Percentiles rank a stretch among this genome's conserved stretches.
Evolutionary conservation across 2,329 filamentous ascomycete genomes (phyloP).

Genomic region (Ophiostoma quercus): DNA sequence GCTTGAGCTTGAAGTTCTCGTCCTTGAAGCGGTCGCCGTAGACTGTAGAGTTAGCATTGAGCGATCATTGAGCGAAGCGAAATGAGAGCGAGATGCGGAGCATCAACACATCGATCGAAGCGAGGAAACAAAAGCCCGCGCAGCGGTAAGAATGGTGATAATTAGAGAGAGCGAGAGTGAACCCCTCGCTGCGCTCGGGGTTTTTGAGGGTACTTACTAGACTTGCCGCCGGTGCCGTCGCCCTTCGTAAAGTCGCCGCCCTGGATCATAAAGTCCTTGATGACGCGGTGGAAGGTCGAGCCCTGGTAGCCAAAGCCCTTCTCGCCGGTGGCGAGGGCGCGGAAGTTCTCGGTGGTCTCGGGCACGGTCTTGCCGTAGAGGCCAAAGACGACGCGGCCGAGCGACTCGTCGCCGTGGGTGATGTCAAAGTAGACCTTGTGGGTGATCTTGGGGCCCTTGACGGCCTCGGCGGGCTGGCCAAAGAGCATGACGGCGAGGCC

Average conservation of each 20-base stretch:
- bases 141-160: too few species aligned
- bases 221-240: constrained; percentile 80
- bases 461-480: constrained; percentile 65
- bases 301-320: constrained; percentile 80
- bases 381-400: constrained; percentile 74
- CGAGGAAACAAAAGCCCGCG: too few species aligned
- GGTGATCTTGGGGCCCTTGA: constrained; percentile 90
- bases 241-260: constrained; percentile 82
- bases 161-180: too few species aligned
- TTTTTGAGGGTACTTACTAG: constrained; percentile 46
- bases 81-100: too few species aligned
- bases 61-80: background rate
- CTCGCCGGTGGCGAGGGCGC: constrained; percentile 76
- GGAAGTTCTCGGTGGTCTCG: constrained; percentile 69
- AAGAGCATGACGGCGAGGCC: constrained; percentile 71
- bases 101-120: too few species aligned
- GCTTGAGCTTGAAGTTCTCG: constrained; percentile 94
- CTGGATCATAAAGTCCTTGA: constrained; percentile 89
- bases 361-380: constrained; percentile 85
- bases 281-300: constrained; percentile 82
- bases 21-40: constrained; percentile 79
- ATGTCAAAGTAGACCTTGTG: constrained; percentile 92
- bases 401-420: constrained; percentile 63
- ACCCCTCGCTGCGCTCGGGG: too few species aligned
- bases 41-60: constrained; percentile 42